phyloP scores from a whole-genome alignment of 441 rosid genomes.

The Rhodomyrtus psidioides region DNA sequence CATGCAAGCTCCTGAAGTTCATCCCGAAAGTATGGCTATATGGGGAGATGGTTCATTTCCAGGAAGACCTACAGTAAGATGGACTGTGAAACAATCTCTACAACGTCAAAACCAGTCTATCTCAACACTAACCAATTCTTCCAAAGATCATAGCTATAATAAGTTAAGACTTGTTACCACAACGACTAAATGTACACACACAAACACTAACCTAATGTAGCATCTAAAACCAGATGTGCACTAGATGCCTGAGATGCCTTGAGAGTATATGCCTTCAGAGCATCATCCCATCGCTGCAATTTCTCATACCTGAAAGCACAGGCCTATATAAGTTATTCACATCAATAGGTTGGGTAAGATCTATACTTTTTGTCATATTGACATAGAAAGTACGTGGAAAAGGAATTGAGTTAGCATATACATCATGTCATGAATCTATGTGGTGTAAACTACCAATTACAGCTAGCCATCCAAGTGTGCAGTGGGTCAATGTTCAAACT shows the following conservation, averaged over 20 bases:
- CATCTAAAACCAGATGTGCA: conserved; percentile 82
- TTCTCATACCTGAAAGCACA: conserved; percentile 84
- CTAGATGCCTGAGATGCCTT: conserved; percentile 85
- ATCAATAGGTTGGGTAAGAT: not conserved
- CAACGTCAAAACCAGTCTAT: not conserved
- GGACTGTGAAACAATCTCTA: not conserved
- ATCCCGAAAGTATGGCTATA: not conserved
- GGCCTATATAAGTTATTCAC: conserved; percentile 6
- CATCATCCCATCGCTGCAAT: conserved; percentile 99
- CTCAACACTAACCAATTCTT: not conserved
- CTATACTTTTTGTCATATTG: not conserved
- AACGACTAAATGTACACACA: not conserved
- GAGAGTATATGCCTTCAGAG: conserved; percentile 91
- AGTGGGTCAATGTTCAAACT: not conserved
- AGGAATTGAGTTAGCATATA: not conserved
- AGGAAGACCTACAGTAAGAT: not conserved
- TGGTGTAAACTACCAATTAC: not conserved
- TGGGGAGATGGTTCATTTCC: not conserved
- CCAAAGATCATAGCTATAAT: not conserved
- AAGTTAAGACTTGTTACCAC: not conserved
- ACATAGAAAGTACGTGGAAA: not conserved
- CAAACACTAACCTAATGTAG: conserved; percentile 66
- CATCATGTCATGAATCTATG: not conserved
- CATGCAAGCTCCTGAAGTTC: not conserved
- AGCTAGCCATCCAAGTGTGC: not conserved